Conservation (phyloP, 1,139 yeast species). For the Kurtzmaniella quercitrusa region DNA sequence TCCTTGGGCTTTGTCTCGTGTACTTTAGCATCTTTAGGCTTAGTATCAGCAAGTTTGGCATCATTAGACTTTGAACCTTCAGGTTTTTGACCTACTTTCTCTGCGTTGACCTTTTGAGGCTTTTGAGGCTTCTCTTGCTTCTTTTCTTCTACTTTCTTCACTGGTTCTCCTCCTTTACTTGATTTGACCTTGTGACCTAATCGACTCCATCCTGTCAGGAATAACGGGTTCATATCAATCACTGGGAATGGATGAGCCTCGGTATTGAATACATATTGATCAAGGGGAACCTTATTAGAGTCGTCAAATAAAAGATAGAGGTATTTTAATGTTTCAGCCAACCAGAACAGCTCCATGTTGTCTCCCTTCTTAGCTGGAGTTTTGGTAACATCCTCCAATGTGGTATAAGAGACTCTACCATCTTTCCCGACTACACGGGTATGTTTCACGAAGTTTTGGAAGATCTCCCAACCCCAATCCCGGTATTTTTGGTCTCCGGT, state of each 20-base stretch:
- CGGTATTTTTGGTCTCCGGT: slow-evolving; percentile 82
- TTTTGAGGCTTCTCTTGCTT: too few relatives aligned
- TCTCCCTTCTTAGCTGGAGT: slow-evolving; percentile 55
- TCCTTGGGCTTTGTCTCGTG: slow-evolving; percentile 15
- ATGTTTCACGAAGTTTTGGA: slow-evolving; percentile 62
- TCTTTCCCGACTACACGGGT: slow-evolving; percentile 47
- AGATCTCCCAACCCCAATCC: slow-evolving; percentile 87
- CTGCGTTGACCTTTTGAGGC: too few relatives aligned
- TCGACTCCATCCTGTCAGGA: slow-evolving; percentile 64
- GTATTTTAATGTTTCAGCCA: slow-evolving; percentile 89
- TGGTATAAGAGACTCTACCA: slow-evolving; percentile 60
- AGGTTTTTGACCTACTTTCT: slow-evolving; percentile 1
- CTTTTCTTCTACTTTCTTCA: background rate
- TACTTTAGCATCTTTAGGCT: too few relatives aligned
- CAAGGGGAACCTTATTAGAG: slow-evolving; percentile 52
- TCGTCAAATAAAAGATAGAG: slow-evolving; percentile 77
- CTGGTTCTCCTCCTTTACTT: too few relatives aligned
- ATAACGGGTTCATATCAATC: slow-evolving; percentile 50
- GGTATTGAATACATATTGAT: slow-evolving; percentile 77
- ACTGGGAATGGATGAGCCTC: slow-evolving; percentile 92
- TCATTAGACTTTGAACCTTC: slow-evolving; percentile 1
- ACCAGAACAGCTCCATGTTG: slow-evolving; percentile 91
- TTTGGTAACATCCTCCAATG: slow-evolving; percentile 64
- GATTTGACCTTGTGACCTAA: background rate
- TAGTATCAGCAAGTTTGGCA: too few relatives aligned